Base-by-base conservation (phyloP, 2,329 filamentous ascomycete genomes). In the Cordyceps tenuipes region DNA sequence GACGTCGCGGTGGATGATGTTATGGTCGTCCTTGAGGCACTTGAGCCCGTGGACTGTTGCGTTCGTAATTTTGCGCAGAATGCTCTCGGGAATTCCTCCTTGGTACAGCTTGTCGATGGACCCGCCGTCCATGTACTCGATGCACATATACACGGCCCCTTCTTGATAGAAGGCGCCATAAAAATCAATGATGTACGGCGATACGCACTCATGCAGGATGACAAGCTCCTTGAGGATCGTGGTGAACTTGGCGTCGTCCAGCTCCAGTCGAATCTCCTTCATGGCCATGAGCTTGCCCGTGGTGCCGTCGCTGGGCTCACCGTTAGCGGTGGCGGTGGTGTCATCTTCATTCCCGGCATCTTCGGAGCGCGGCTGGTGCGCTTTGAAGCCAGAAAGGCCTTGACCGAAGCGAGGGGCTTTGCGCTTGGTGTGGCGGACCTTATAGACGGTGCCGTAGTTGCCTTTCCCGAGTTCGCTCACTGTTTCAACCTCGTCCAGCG, bases 121-220 rank as follows among this genome's bases (percentile, higher is more conserved):
- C 8, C 94, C 94, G 51, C 94, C 94, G 70, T 99, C 92, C 94
- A 99, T 99, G 75, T 91, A 96, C 75, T 99, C 94, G 72, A 99
- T 96, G 75, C 94, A 99, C 73, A 99, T 97, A 74, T 99, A 99
- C 1, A 99, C 94, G 0, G 94, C 94, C 31, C 94, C 93, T 76
- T 99, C 94, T 70, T 99, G 94, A 79, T 97, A 99, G 72, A 99
- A 99, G 5, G 94, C 94, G 0, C 94, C 94, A 72, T 97, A 99
- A 69, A 99, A 99, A 70, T 99, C 93, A 72, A 99, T 94, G 66
- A 99, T 97, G 73, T 93, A 96, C 0, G 94, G 93, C 2, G 91
- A 97, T 3, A 94, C 81, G 69, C 94, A 99, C 67, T 94, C 89
- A 75, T 99, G 94, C 2, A 99, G 79, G 64, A 99, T 93, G 68